A percentile compares a stretch with the other conserved stretches of the same genome.
phyloP scores from a whole-genome alignment of 371 early-diverging fungal species.

The Mortierella sp. region DNA sequence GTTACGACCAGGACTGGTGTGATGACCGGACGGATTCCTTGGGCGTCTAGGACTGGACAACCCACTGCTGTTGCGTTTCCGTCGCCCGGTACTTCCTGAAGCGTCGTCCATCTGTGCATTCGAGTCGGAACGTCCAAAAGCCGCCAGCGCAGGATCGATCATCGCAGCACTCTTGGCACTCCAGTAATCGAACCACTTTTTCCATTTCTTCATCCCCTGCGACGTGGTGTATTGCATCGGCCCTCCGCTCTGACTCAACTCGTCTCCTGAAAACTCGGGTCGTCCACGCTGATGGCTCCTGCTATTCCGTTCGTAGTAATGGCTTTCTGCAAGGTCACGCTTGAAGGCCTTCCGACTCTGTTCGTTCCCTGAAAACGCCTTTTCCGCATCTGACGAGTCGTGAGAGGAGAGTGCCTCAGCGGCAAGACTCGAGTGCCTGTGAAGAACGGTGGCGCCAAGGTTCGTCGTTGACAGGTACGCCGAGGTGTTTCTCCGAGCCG shows the following conservation, averaged over 20 bases:
- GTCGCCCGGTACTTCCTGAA: slow-evolving; percentile 10
- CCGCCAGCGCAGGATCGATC: slow-evolving; percentile 52
- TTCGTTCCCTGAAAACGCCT: background rate
- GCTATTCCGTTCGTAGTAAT: slow-evolving; percentile 12
- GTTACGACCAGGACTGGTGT: slow-evolving; percentile 28
- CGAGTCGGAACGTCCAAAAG: slow-evolving; percentile 40
- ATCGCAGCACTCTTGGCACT: slow-evolving; percentile 52
- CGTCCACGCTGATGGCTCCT: background rate
- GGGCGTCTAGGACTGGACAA: slow-evolving; percentile 41
- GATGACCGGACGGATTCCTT: slow-evolving; percentile 15
- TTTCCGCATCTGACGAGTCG: slow-evolving; percentile 48
- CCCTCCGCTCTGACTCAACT: slow-evolving; percentile 32
- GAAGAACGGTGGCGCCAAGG: slow-evolving; percentile 14
- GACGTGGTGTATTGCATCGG: slow-evolving; percentile 50
- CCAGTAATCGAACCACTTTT: slow-evolving; percentile 54
- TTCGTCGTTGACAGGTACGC: slow-evolving; percentile 19
- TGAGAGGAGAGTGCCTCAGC: slow-evolving; percentile 34
- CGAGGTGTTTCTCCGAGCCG: slow-evolving; percentile 17
- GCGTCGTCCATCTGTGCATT: slow-evolving; percentile 15
- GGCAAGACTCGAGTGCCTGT: slow-evolving; percentile 1
- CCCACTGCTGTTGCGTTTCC: slow-evolving; percentile 38
- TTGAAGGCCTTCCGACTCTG: background rate
- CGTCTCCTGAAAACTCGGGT: slow-evolving; percentile 33
- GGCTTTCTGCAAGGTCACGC: background rate
- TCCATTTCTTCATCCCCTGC: slow-evolving; percentile 56